Evolutionary conservation across 192 early-diverging fungal genomes (phyloP).

Genomic region (Coemansia sp.): DNA sequence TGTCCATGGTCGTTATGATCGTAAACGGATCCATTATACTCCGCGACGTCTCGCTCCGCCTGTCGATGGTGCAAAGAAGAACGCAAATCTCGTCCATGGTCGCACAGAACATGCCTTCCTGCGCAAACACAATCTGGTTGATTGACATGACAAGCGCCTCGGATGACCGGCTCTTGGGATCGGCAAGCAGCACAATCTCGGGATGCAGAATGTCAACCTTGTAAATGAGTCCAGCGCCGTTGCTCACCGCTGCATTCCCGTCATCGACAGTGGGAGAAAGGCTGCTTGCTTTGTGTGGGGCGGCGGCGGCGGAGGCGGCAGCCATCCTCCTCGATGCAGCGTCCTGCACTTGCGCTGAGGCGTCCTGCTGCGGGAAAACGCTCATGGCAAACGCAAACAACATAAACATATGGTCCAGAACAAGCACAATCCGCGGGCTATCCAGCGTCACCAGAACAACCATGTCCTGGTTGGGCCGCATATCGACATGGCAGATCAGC

Average conservation of each 20-base stretch:
- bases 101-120: constrained; percentile 73
- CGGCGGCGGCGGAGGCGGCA: neutral
- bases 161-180: constrained; percentile 64
- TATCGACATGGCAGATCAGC: constrained; percentile 51
- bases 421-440: constrained; percentile 79
- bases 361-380: constrained; percentile 46
- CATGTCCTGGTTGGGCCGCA: constrained; percentile 51
- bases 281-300: neutral
- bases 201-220: constrained; percentile 75
- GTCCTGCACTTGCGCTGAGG: neutral
- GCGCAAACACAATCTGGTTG: constrained; percentile 74
- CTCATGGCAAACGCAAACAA: constrained; percentile 75
- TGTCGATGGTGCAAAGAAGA: constrained; percentile 88
- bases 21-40: constrained; percentile 92
- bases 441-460: constrained; percentile 74
- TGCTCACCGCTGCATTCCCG: neutral
- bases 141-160: constrained; percentile 89
- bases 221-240: constrained; percentile 60
- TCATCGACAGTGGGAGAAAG: neutral
- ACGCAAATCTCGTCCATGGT: constrained; percentile 83
- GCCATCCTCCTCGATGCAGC: constrained; percentile 6
- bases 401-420: constrained; percentile 82
- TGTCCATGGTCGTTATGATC: constrained; percentile 76
- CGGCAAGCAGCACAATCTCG: constrained; percentile 83
- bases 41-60: constrained; percentile 71